Percentiles rank a stretch among this genome's conserved stretches.
Conservation (phyloP, 2,329 filamentous ascomycete species). For the Mycosphaerelloides madeirae region DNA sequence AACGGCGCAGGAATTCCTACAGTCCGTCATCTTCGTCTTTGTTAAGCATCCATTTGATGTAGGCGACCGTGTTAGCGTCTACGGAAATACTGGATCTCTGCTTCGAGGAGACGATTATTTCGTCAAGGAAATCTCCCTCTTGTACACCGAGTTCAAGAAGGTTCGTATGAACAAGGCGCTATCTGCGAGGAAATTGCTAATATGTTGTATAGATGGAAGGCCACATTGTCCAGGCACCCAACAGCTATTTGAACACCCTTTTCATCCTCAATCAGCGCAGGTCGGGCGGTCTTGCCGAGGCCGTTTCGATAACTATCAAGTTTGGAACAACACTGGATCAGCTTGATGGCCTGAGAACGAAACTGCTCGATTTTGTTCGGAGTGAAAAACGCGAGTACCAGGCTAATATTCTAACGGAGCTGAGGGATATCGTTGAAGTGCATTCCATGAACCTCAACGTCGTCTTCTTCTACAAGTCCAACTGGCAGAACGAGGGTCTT, state of each 20-base stretch:
- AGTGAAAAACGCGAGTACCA: conserved; percentile 88
- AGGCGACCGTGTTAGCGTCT: conserved; percentile 85
- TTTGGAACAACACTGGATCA: conserved; percentile 81
- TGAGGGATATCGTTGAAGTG: conserved; percentile 73
- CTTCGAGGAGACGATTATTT: conserved; percentile 89
- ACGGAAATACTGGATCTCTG: conserved; percentile 77
- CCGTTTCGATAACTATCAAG: conserved; percentile 75
- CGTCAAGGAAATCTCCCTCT: conserved; percentile 84
- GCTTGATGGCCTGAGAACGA: conserved; percentile 74
- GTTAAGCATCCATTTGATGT: conserved; percentile 97
- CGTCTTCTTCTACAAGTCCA: conserved; percentile 96
- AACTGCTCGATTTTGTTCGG: conserved; percentile 76
- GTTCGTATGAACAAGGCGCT: too few species aligned
- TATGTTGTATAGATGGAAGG: conserved; percentile 64
- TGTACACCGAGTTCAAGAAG: conserved; percentile 97
- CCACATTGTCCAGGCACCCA: conserved; percentile 91
- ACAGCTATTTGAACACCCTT: conserved; percentile 79
- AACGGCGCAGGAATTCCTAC: conserved; percentile 89
- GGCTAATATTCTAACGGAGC: conserved; percentile 77
- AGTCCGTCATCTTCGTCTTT: conserved; percentile 92
- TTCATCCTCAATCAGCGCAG: conserved; percentile 95
- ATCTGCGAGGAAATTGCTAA: too few species aligned
- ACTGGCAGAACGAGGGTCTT: conserved; percentile 90
- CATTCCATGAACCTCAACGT: conserved; percentile 85
- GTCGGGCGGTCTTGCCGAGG: conserved; percentile 81